phyloP scores from a whole-genome alignment of 176 grass and related monocot species.

The Aegilops sharonensis region DNA sequence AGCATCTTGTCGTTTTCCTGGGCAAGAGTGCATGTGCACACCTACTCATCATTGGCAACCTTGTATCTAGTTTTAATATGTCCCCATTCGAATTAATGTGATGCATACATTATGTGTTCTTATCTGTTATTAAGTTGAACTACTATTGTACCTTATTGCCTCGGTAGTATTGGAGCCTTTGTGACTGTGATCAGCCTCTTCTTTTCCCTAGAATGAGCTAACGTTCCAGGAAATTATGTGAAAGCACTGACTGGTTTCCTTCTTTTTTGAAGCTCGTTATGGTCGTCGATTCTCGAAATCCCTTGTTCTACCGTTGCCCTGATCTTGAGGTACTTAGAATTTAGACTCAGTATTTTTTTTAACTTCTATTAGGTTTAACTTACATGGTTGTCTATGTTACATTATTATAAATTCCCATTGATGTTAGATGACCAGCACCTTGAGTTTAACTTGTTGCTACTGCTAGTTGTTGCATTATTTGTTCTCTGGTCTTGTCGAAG shows the following conservation, averaged over 20 bases:
- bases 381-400: background rate
- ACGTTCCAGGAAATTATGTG: constrained; percentile 14
- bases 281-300: constrained; percentile 82
- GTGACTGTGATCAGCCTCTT: background rate
- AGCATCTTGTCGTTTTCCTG: background rate
- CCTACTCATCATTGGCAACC: background rate
- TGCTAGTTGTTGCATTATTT: constrained; percentile 4
- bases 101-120: background rate
- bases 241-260: constrained; percentile 22
- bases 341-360: background rate
- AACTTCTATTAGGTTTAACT: background rate
- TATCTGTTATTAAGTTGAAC: background rate
- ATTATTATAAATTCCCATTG: background rate
- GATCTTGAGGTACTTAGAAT: constrained; percentile 68
- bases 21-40: background rate
- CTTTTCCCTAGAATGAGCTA: background rate
- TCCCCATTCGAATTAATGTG: background rate
- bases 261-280: constrained; percentile 62
- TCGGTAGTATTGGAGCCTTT: background rate
- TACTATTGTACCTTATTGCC: background rate
- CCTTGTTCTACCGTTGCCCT: constrained; percentile 69
- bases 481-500: background rate
- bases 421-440: background rate
- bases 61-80: background rate
- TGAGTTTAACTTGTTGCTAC: background rate